Evolutionary conservation across 78 protist species (phyloP).

Genomic region (Cavenderia fasciculata): DNA sequence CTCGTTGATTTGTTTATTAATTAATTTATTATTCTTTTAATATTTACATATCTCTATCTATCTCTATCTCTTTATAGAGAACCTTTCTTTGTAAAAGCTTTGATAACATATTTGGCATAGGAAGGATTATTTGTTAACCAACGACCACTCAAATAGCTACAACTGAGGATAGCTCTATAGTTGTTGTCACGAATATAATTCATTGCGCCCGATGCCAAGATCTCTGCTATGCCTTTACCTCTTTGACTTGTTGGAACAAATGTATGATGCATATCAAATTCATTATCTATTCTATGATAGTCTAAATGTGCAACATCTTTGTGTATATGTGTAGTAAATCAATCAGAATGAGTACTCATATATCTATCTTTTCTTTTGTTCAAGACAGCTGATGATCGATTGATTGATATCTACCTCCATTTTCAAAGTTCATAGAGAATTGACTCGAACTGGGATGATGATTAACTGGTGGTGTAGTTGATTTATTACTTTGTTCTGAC

Average conservation of each 20-base stretch:
- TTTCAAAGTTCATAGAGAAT: neutral
- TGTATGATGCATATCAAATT: constrained; percentile 16
- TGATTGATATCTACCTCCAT: constrained; percentile 5
- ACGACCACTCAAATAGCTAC: neutral
- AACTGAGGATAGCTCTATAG: neutral
- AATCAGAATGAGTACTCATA: neutral
- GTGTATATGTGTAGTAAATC: neutral
- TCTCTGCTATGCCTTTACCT: constrained; percentile 12
- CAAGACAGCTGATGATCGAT: neutral
- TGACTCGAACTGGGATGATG: no score
- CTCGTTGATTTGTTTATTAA: no score
- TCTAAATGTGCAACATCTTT: constrained; percentile 17
- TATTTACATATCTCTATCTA: no score
- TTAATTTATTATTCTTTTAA: no score
- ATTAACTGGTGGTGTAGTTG: no score
- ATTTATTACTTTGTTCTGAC: no score
- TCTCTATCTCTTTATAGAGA: no score
- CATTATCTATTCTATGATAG: constrained; percentile 3
- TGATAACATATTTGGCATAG: neutral
- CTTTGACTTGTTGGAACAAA: neutral
- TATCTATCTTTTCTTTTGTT: neutral
- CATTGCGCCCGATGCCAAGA: neutral
- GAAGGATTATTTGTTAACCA: constrained; percentile 11
- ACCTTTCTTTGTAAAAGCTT: constrained; percentile 4
- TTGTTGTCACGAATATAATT: neutral